These are phyloP conservation scores for Bathelium albidoporum DNA, from an alignment of 495 filamentous ascomycete species.

Conservation along the genomic window DNA sequence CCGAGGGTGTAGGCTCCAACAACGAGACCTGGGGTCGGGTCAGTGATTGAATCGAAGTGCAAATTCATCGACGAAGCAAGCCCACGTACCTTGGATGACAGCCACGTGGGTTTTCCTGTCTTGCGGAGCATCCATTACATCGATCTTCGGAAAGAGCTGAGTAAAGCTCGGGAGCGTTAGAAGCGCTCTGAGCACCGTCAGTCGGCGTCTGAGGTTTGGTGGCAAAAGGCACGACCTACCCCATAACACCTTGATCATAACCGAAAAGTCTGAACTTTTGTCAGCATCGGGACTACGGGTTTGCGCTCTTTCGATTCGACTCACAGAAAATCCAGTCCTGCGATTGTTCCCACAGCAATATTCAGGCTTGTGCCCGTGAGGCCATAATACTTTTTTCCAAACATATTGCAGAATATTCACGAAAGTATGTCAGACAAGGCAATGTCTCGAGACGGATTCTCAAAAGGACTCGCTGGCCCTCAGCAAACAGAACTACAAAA, in stretches of 20 bases:
- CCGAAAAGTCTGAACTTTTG: conserved; percentile 14
- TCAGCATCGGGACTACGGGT: neutral
- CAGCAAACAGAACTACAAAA: neutral
- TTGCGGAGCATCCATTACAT: conserved; percentile 5
- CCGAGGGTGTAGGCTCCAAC: conserved; percentile 17
- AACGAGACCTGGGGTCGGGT: conserved; percentile 1
- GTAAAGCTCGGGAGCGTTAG: conserved; percentile 15
- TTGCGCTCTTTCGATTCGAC: neutral
- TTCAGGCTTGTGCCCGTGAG: conserved; percentile 53
- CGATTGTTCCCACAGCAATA: conserved; percentile 51
- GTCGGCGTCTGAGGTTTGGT: neutral
- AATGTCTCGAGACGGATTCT: neutral
- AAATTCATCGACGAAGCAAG: neutral
- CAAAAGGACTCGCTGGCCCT: neutral
- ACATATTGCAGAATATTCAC: neutral
- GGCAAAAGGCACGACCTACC: neutral
- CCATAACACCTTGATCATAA: conserved; percentile 23
- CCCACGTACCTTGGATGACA: neutral
- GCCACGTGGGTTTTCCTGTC: neutral
- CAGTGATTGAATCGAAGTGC: neutral
- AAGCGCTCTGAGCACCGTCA: conserved; percentile 11
- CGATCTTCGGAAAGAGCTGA: conserved; percentile 15
- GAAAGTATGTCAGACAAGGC: neutral
- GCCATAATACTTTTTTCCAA: conserved; percentile 41
- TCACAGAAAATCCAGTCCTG: conserved; percentile 55